Evolutionary conservation across 345 rosid genomes (phyloP), one percentile per base, ranked within the genome.

Genomic region (Acer saccharum): DNA sequence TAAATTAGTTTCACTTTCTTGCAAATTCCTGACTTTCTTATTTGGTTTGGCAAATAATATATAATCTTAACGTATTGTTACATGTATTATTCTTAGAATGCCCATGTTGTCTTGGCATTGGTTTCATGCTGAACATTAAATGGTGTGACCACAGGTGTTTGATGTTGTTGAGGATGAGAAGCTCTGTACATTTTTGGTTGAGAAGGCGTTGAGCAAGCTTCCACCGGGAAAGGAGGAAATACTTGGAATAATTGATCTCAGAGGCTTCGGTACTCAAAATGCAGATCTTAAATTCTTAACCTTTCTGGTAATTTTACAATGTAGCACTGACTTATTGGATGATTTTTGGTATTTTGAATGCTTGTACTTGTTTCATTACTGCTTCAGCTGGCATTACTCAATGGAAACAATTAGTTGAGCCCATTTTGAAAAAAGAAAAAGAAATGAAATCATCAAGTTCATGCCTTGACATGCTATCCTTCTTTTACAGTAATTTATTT

Each of bases 191-290:
- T 92, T 86, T 82, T 73, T 84, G 72, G 82, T 93, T 72, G 97
- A 96, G 82, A 92, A 90, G 89, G 97, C 97, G 77, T 73, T 94
- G 78, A 84, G 86, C 72, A 93, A 86, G 85, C 91, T 92, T 55
- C 92, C 93, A 50, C 71, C 87, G 60, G 95, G 95, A 52, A 81
- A 91, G 88, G 85, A 89, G 65, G 85, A 91, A 76, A 88, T 96
- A 77, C 93, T 94, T 71, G 97, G 89, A 75, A 78, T 94, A 71
- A 35, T 91, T 84, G 98, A 94, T 85, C 97, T 93, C 43, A 89
- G 95, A 66, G 97, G 88, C 61, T 92, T 91, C 70, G 81, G 92
- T 52, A 78, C 81, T 43, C 77, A 84, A 79, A 96, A 91, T 77
- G 92, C 97, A 35, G 97, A 93, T 85, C 86, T 93, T 65, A 87